Evolutionary conservation across 306 rosid species (phyloP).

Genomic region (Quercus ilex): DNA sequence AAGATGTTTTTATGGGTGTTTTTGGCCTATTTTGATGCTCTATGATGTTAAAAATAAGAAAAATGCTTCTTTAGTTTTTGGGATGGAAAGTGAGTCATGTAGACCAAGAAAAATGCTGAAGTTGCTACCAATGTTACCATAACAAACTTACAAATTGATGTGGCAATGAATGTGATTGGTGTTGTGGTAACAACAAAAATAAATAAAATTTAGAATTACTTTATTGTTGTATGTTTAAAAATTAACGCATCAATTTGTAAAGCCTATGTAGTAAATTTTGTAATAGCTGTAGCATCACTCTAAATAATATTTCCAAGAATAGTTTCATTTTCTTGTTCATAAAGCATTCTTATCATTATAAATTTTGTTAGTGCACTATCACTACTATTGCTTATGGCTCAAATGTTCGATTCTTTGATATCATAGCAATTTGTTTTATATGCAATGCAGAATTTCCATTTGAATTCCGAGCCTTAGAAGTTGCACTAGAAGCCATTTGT

Average conservation of each 20-base stretch:
- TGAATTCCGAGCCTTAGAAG: conserved; percentile 75
- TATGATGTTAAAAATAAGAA: neutral
- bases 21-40: neutral
- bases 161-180: too few species aligned
- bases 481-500: conserved; percentile 64
- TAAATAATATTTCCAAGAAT: neutral
- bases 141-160: too few species aligned
- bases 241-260: too few species aligned
- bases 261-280: too few species aligned
- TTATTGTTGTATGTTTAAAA: too few species aligned
- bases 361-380: neutral
- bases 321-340: neutral
- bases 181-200: too few species aligned
- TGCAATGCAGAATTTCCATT: conserved; percentile 64
- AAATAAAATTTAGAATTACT: too few species aligned
- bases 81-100: too few species aligned
- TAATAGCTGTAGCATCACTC: too few species aligned
- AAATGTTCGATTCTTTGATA: neutral
- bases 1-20: neutral
- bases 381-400: neutral
- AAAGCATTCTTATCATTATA: neutral
- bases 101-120: too few species aligned
- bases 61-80: too few species aligned
- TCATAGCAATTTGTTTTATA: neutral
- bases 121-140: too few species aligned